phyloP scores from a whole-genome alignment of 2,329 filamentous ascomycete genomes.

The Botrytis deweyae region DNA sequence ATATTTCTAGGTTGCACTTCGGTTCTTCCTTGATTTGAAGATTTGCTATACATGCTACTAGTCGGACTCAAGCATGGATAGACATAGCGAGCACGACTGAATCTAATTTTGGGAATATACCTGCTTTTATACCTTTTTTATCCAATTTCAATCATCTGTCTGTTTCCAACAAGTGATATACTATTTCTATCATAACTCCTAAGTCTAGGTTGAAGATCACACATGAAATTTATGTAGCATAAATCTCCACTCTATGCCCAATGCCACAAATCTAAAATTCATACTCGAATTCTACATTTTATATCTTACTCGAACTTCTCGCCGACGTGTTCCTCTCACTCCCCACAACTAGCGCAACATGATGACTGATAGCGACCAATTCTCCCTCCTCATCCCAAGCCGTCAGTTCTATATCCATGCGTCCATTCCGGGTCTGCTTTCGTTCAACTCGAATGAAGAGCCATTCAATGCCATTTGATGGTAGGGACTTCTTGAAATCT shows the following conservation, averaged over 20 bases:
- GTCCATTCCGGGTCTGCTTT: slow-evolving; percentile 68
- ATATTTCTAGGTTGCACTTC: background rate
- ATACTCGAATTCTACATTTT: slow-evolving; percentile 21
- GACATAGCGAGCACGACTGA: slow-evolving; percentile 2
- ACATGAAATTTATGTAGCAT: background rate
- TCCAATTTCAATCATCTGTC: background rate
- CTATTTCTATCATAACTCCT: background rate
- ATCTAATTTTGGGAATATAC: slow-evolving; percentile 3
- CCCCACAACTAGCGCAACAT: slow-evolving; percentile 63
- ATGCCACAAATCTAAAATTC: background rate
- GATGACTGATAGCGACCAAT: slow-evolving; percentile 65
- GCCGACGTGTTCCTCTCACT: slow-evolving; percentile 57
- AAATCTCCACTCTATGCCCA: background rate
- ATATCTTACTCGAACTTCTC: slow-evolving; percentile 26
- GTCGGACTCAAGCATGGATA: slow-evolving; percentile 5
- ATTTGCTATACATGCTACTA: background rate
- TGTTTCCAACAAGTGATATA: background rate
- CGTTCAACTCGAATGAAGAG: slow-evolving; percentile 63
- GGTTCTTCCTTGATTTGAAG: background rate
- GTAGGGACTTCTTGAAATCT: slow-evolving; percentile 73
- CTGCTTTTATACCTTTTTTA: background rate
- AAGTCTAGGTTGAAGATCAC: background rate
- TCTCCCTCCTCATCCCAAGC: slow-evolving; percentile 64
- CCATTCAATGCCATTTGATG: slow-evolving; percentile 68
- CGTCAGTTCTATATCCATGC: slow-evolving; percentile 72